Conservation (phyloP, 345 rosid genomes). For the Eucalyptus tenuipes region DNA sequence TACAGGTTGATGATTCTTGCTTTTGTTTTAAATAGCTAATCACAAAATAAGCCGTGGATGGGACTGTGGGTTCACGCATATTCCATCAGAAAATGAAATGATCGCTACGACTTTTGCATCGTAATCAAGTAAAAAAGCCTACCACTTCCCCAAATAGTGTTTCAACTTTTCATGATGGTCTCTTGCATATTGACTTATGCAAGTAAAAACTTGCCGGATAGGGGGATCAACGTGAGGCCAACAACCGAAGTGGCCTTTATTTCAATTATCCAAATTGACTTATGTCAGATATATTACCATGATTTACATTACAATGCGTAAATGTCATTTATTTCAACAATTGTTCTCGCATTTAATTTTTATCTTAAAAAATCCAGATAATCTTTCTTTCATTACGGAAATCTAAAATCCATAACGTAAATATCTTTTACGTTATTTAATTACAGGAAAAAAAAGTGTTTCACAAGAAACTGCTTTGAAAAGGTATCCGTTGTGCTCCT, state of each 20-base stretch:
- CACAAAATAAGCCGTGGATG: neutral
- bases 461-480: neutral
- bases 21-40: neutral
- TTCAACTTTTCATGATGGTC: neutral
- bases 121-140: neutral
- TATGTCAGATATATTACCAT: neutral
- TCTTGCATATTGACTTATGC: neutral
- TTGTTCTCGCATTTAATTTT: neutral
- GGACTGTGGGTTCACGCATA: neutral
- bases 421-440: neutral
- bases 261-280: neutral
- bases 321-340: fast-evolving
- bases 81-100: neutral
- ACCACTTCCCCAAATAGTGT: neutral
- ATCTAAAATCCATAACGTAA: neutral
- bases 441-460: neutral
- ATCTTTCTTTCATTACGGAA: neutral
- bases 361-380: neutral
- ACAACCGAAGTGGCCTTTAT: neutral
- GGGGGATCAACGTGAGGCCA: neutral
- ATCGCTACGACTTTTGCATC: neutral
- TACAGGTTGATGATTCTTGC: neutral
- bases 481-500: neutral
- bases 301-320: neutral
- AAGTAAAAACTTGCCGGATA: neutral